phyloP scores from a whole-genome alignment of 441 rosid genomes.

The Codiaeum variegatum region DNA sequence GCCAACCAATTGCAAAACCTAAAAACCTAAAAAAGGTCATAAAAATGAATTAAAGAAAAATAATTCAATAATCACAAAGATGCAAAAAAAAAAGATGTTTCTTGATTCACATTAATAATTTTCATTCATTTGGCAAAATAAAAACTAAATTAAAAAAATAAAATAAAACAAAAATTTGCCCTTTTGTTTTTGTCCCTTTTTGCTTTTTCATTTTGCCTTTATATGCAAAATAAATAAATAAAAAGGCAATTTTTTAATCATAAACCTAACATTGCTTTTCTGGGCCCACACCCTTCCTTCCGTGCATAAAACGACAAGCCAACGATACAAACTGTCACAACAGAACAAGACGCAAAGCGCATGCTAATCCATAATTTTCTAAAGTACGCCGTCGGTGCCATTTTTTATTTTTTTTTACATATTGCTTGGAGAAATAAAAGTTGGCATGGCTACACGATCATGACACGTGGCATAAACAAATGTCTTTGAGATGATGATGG shows the following conservation, averaged over 20 bases:
- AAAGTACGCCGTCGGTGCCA: constrained; percentile 13
- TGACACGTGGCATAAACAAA: constrained; percentile 10
- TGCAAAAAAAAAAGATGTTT: too few species aligned
- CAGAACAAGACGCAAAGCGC: not conserved
- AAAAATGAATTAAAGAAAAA: not conserved
- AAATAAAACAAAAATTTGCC: not conserved
- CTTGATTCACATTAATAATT: too few species aligned
- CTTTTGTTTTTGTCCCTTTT: not conserved
- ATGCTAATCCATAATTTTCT: not conserved
- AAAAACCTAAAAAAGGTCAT: not conserved
- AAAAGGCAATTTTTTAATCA: not conserved
- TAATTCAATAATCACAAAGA: not conserved
- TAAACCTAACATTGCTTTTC: not conserved
- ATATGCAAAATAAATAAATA: too few species aligned
- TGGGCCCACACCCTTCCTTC: not conserved
- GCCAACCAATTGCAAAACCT: not conserved
- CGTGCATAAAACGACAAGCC: constrained; percentile 13
- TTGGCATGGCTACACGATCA: not conserved
- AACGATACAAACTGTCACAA: constrained; percentile 15
- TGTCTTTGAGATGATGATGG: not conserved
- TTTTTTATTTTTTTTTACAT: not conserved
- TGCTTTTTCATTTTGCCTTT: too few species aligned
- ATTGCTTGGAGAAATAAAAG: not conserved
- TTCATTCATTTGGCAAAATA: too few species aligned
- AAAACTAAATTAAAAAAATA: too few species aligned